Evolutionary conservation across 768 basidiomycete genomes (phyloP).

Genomic region (Dacryopinax spathularia): DNA sequence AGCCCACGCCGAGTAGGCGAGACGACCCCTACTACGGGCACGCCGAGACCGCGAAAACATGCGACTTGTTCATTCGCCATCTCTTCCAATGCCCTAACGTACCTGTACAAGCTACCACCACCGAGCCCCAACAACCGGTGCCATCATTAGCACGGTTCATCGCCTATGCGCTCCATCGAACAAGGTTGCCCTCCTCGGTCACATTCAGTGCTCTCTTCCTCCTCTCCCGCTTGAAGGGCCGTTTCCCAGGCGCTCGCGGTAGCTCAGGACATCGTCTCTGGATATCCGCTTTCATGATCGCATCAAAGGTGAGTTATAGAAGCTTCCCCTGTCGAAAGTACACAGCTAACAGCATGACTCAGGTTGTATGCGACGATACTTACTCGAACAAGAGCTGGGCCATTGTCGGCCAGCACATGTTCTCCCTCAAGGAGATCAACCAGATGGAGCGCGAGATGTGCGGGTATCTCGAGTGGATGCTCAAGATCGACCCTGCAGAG

Average conservation of each 20-base stretch:
- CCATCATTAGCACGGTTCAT: conserved; percentile 63
- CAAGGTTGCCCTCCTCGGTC: conserved; percentile 54
- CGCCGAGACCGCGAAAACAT: conserved; percentile 51
- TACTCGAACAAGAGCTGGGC: conserved; percentile 90
- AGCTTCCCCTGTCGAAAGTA: background rate
- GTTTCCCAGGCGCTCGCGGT: conserved; percentile 83
- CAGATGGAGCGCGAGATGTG: conserved; percentile 96
- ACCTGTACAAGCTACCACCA: conserved; percentile 33
- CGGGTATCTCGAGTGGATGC: conserved; percentile 74
- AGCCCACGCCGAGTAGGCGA: background rate
- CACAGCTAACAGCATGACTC: conserved; percentile 10
- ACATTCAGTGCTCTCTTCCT: conserved; percentile 56
- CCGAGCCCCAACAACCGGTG: conserved; percentile 35
- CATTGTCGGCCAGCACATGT: conserved; percentile 80
- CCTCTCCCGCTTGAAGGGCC: conserved; percentile 70
- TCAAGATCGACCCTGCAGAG: conserved; percentile 26
- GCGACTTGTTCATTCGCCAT: conserved; percentile 67
- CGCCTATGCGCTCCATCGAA: conserved; percentile 76
- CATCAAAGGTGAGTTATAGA: conserved; percentile 41
- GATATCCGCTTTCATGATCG: conserved; percentile 87
- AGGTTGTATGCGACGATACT: conserved; percentile 82
- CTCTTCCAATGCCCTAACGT: conserved; percentile 77
- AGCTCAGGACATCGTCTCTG: conserved; percentile 82
- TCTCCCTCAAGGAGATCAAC: conserved; percentile 75
- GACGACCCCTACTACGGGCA: conserved; percentile 48